Percentiles rank a stretch among this genome's conserved stretches.
phyloP scores from a whole-genome alignment of 2,329 filamentous ascomycete genomes.

The Chaetothyriales sp. region DNA sequence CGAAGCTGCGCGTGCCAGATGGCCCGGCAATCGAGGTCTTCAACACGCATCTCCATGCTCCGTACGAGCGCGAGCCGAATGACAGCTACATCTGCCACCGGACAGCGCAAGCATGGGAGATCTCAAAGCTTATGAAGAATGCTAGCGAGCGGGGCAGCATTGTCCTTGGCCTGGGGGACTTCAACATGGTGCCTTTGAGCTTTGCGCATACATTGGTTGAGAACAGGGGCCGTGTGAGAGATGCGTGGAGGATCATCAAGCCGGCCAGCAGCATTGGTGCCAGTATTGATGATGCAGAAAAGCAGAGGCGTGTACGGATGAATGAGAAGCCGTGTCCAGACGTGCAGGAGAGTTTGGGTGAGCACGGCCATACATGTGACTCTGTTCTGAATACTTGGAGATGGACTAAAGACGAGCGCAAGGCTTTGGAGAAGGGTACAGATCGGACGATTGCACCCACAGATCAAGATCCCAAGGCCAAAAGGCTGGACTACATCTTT shows the following conservation, averaged over 20 bases:
- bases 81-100: constrained; percentile 85
- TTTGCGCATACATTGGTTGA: constrained; percentile 72
- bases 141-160: constrained; percentile 69
- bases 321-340: constrained; percentile 40
- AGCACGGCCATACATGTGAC: constrained; percentile 81
- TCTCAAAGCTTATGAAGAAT: constrained; percentile 71
- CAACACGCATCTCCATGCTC: constrained; percentile 80
- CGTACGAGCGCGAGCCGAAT: constrained; percentile 63
- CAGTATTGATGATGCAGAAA: constrained; percentile 51
- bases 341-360: constrained; percentile 58
- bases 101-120: constrained; percentile 86
- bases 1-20: constrained; percentile 41
- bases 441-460: constrained; percentile 51
- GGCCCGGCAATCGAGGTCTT: constrained; percentile 61
- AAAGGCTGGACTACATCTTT: constrained; percentile 91
- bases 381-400: constrained; percentile 83
- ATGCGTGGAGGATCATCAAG: constrained; percentile 72
- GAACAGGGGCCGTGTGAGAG: constrained; percentile 58
- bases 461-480: constrained; percentile 56
- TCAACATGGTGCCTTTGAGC: constrained; percentile 87
- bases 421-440: constrained; percentile 49
- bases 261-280: constrained; percentile 71
- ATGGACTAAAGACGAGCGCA: constrained; percentile 60
- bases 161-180: constrained; percentile 77
- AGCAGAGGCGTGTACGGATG: constrained; percentile 43